Evolutionary conservation across 768 basidiomycete genomes (phyloP).

Genomic region (Daedalea quercina): DNA sequence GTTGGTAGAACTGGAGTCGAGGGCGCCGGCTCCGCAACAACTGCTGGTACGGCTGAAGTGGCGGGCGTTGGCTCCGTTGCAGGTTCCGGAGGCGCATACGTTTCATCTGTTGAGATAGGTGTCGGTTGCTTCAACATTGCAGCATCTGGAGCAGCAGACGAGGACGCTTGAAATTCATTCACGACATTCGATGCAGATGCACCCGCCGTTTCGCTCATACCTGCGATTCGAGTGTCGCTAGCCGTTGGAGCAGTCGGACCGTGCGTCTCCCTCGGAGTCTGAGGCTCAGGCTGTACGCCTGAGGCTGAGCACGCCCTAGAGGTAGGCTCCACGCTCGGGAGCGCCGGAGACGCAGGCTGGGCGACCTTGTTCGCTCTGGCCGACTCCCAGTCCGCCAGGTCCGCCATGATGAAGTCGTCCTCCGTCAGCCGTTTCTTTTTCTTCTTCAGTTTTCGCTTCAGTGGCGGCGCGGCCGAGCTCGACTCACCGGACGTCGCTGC

Average conservation of each 20-base stretch:
- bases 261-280: neutral
- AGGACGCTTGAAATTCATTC: neutral
- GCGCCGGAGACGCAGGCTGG: neutral
- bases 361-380: neutral
- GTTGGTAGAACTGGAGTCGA: too few relatives aligned
- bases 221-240: neutral
- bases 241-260: neutral
- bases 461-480: neutral
- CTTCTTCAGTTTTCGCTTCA: slow-evolving; percentile 7
- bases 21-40: too few relatives aligned
- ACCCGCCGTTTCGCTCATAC: neutral
- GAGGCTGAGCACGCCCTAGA: neutral
- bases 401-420: slow-evolving; percentile 14
- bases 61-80: too few relatives aligned
- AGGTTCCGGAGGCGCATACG: too few relatives aligned
- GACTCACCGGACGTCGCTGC: too few relatives aligned
- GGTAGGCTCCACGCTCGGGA: neutral
- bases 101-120: too few relatives aligned
- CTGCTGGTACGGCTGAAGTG: too few relatives aligned
- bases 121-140: too few relatives aligned
- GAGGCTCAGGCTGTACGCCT: neutral
- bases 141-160: too few relatives aligned
- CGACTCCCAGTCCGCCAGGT: slow-evolving; percentile 13
- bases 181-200: neutral
- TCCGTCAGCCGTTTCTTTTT: slow-evolving; percentile 9